Percentiles rank a stretch among this genome's conserved stretches.
Conservation (phyloP, 225 moss, liverwort and hornwort species). For the Rhytidiadelphus loreus region DNA sequence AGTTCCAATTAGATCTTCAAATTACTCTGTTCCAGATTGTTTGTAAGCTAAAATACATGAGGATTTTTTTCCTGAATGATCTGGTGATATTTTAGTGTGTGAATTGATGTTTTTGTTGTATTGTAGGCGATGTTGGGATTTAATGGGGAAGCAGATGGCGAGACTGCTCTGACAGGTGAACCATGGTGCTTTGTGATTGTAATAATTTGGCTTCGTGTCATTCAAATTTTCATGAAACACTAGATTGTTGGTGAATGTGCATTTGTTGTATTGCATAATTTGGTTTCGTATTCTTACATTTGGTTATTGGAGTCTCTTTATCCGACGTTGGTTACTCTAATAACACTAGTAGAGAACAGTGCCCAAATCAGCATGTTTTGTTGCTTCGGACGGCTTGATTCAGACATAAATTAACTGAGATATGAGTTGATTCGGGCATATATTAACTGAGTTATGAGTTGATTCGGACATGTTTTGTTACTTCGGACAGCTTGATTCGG, state of each 20-base stretch:
- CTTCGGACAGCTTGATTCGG: neutral
- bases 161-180: conserved; percentile 29
- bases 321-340: neutral
- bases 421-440: neutral
- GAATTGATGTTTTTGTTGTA: neutral
- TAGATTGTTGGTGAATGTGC: neutral
- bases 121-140: conserved; percentile 67
- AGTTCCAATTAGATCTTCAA: neutral
- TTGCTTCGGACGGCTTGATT: neutral
- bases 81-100: neutral
- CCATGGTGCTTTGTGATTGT: neutral
- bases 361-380: neutral
- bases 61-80: neutral
- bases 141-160: conserved; percentile 67
- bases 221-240: neutral
- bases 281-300: neutral
- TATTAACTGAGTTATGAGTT: neutral
- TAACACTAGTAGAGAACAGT: neutral
- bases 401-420: neutral
- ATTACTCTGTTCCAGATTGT: neutral
- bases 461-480: neutral
- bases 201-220: no score
- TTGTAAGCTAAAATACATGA: neutral
- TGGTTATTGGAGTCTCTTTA: neutral
- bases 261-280: neutral